Evolutionary conservation across 2,329 filamentous ascomycete genomes (phyloP), one percentile per base, ranked within the genome.

Genomic region (Colletotrichum sp.): DNA sequence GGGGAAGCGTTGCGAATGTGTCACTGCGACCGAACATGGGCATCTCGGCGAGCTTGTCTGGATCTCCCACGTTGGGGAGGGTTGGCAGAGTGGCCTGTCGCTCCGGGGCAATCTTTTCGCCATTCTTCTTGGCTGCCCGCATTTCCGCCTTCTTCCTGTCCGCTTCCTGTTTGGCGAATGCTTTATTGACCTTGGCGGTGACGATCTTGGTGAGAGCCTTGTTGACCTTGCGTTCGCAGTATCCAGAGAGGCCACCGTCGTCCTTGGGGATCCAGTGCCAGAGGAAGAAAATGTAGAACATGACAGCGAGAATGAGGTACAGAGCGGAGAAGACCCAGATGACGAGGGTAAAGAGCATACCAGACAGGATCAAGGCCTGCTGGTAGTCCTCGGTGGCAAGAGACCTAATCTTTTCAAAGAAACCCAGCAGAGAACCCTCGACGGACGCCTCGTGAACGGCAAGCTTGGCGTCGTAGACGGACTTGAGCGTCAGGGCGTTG

Each of bases 221-320:
- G 85, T 98, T 98, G 83, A 98, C 93, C 87, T 98, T 98, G 61
- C 96, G 93, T 77, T 95, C 94, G 83, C 97, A 98, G 86, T 98
- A 99, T 30, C 93, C 93, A 7, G 92, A 92, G 34, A 99, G 89
- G 9, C 94, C 93, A 8, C 95, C 95, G 81, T 98, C 96, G 13
- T 92, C 88, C 44, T 91, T 90, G 2, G 96, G 96, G 77, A 99
- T 96, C 85, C 96, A 97, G 84, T 97, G 94, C 91, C 94, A 98
- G 8, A 99, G 90, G 84, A 98, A 99, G 80, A 95, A 91, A 48
- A 98, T 84, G 85, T 98, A 98, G 76, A 98, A 92, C 2, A 98
- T 80, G 27, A 93, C 87, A 0, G 95, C 95, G 12, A 94, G 82
- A n/a, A 96, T 86, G 67, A 98, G 88, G 59, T 91, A 93, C 3